Percentiles rank a stretch among this genome's conserved stretches.
Conservation (phyloP, 2,329 filamentous ascomycete genomes). For the Alternaria sp. region DNA sequence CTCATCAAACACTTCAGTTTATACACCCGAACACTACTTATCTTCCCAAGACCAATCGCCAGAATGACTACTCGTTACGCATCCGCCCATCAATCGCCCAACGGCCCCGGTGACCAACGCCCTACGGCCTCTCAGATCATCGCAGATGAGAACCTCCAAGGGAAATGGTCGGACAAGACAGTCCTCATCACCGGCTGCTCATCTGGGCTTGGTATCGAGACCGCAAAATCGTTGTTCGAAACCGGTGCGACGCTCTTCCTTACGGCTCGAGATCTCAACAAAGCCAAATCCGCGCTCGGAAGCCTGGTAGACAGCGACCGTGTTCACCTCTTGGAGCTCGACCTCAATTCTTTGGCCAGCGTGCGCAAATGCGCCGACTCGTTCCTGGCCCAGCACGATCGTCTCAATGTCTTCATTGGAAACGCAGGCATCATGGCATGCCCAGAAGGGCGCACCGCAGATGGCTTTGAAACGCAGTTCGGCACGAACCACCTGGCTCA, state of each 20-base stretch:
- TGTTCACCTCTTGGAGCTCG: slow-evolving; percentile 32
- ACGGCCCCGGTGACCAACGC: slow-evolving; percentile 49
- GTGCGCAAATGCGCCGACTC: slow-evolving; percentile 26
- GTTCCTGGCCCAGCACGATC: slow-evolving; percentile 24
- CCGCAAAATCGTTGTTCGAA: slow-evolving; percentile 49
- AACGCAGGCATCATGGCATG: slow-evolving; percentile 35
- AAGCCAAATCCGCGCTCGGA: slow-evolving; percentile 26
- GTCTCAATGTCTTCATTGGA: slow-evolving; percentile 25
- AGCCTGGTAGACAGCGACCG: slow-evolving; percentile 27
- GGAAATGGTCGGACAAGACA: slow-evolving; percentile 23
- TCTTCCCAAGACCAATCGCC: neutral
- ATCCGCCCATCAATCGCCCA: slow-evolving; percentile 12
- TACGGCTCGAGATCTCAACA: slow-evolving; percentile 46
- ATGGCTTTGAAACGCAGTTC: slow-evolving; percentile 59
- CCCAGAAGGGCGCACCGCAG: slow-evolving; percentile 25
- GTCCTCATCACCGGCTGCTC: slow-evolving; percentile 33
- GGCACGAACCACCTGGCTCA: slow-evolving; percentile 61
- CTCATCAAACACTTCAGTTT: neutral
- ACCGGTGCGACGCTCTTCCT: slow-evolving; percentile 57
- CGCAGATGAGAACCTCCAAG: slow-evolving; percentile 41
- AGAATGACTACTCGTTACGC: slow-evolving; percentile 10
- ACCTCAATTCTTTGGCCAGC: slow-evolving; percentile 23
- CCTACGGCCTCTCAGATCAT: slow-evolving; percentile 52
- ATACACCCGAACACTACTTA: neutral
- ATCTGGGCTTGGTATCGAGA: slow-evolving; percentile 35